A percentile compares a stretch with the other conserved stretches of the same genome.
Conservation (phyloP, 208 protist genomes). For the Acanthamoeba sp. region DNA sequence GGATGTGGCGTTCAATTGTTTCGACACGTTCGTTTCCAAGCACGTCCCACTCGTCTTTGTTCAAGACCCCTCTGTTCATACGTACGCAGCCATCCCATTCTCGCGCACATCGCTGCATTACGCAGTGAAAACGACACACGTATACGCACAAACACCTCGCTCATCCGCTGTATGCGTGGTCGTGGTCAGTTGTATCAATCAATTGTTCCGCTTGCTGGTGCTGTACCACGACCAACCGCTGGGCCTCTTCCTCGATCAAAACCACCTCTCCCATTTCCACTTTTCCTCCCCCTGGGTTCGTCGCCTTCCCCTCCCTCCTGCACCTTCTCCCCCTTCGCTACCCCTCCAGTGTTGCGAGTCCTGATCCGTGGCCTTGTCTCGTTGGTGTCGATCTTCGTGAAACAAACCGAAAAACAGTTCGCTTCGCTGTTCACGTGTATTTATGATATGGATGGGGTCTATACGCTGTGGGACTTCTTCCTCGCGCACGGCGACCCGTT, state of each 20-base stretch:
- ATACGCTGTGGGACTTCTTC: constrained; percentile 39
- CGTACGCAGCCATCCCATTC: background rate
- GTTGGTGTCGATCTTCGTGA: background rate
- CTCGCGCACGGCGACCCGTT: constrained; percentile 17
- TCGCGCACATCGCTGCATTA: too few species aligned
- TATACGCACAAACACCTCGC: too few species aligned
- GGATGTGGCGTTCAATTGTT: constrained; percentile 14
- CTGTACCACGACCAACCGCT: constrained; percentile 56
- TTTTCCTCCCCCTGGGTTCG: constrained; percentile 25
- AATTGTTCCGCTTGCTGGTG: constrained; percentile 61
- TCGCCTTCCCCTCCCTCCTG: background rate
- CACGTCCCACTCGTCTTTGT: background rate
- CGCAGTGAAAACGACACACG: too few species aligned
- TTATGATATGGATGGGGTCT: background rate
- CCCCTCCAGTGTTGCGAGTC: too few species aligned
- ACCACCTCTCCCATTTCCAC: background rate
- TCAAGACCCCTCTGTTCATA: background rate
- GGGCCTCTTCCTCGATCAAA: constrained; percentile 35
- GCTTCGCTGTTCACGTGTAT: background rate
- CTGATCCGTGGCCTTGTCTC: background rate
- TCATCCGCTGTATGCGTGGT: background rate
- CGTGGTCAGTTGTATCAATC: constrained; percentile 26
- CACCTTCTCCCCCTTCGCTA: background rate
- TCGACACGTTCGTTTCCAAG: constrained; percentile 16
- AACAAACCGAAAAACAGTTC: background rate